Conservation (phyloP, 208 protist species). For the Leishmania tarentolae region DNA sequence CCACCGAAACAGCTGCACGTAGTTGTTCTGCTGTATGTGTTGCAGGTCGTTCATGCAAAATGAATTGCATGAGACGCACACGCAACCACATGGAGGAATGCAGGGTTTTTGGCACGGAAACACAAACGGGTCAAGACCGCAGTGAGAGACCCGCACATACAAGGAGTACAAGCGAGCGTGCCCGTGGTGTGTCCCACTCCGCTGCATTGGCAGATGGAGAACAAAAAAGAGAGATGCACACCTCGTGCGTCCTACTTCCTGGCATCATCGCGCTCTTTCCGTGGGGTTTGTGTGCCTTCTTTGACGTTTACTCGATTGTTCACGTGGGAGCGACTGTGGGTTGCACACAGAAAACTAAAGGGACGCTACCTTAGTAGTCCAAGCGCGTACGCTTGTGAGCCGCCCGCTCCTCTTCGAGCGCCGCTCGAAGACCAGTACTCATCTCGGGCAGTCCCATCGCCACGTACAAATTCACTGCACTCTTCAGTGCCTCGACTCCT, state of each 20-base stretch:
- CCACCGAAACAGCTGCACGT: not conserved
- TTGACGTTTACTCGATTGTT: not conserved
- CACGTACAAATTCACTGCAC: conserved; percentile 69
- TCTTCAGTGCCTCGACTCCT: conserved; percentile 41
- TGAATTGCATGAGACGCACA: not conserved
- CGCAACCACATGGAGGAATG: not conserved
- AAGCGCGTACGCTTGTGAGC: conserved; percentile 43
- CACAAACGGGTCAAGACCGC: not conserved
- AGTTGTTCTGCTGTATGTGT: not conserved
- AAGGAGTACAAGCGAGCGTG: not conserved
- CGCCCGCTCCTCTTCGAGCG: conserved; percentile 46
- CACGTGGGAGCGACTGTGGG: not conserved
- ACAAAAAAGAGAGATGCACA: not conserved
- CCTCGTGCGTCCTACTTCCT: not conserved
- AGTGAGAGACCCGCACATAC: not conserved
- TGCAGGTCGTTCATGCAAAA: not conserved
- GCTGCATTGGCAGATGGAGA: not conserved
- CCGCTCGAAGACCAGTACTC: conserved; percentile 40
- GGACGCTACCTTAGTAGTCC: not conserved
- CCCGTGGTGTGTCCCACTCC: not conserved
- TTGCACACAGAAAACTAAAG: not conserved
- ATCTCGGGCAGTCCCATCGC: conserved; percentile 74
- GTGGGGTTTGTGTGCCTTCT: not conserved
- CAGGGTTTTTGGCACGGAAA: not conserved
- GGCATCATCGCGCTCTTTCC: not conserved